Evolutionary conservation across 1,284 basidiomycete species (phyloP).

Genomic region (Agroathelia rolfsii): DNA sequence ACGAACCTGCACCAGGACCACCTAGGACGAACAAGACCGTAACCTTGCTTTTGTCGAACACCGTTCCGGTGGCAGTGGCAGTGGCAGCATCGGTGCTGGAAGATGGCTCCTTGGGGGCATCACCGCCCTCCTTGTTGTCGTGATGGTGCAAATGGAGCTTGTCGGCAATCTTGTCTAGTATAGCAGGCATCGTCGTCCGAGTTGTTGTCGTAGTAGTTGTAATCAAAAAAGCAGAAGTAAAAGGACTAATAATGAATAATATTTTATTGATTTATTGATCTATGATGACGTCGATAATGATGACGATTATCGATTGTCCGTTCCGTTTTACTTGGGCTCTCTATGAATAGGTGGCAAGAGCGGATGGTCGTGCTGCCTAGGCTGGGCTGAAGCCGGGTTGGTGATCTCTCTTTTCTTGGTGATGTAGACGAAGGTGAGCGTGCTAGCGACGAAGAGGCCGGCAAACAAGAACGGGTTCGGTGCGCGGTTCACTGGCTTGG

Average conservation of each 20-base stretch:
- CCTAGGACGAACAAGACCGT: conserved; percentile 94
- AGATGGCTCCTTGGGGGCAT: conserved; percentile 3
- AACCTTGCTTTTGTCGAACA: conserved; percentile 70
- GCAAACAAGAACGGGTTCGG: conserved; percentile 59
- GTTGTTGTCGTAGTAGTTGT: conserved; percentile 10
- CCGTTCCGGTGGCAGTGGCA: conserved; percentile 22
- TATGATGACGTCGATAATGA: background rate
- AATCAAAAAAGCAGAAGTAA: background rate
- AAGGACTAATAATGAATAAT: background rate
- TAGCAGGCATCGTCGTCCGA: conserved; percentile 26
- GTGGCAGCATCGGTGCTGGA: conserved; percentile 7
- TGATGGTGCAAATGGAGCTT: conserved; percentile 27
- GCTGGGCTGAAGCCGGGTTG: conserved; percentile 51
- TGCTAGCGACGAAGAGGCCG: conserved; percentile 45
- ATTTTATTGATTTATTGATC: background rate
- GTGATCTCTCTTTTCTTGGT: conserved; percentile 45
- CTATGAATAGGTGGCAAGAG: conserved; percentile 52
- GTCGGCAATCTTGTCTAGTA: conserved; percentile 42
- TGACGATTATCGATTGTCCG: background rate
- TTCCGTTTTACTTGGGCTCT: conserved; percentile 12
- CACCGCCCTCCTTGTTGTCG: conserved; percentile 10
- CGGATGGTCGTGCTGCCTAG: conserved; percentile 54
- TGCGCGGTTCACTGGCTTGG: conserved; percentile 24
- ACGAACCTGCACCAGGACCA: conserved; percentile 86
- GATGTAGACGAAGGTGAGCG: conserved; percentile 44